These are phyloP conservation scores for Geranomyces michiganensis DNA, from an alignment of 192 early-diverging fungal genomes.

Conservation along the genomic window DNA sequence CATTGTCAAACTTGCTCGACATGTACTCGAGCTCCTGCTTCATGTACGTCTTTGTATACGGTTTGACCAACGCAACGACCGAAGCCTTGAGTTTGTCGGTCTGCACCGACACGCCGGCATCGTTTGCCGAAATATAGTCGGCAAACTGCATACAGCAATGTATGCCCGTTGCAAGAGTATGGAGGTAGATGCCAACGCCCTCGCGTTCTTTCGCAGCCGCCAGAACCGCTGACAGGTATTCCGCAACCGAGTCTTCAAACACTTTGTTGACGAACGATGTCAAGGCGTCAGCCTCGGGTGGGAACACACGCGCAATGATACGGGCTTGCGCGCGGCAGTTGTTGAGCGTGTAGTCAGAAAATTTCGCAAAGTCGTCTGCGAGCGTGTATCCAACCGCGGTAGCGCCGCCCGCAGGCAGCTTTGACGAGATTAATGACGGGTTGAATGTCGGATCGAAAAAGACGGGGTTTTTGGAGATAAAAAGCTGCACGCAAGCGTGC, in stretches of 20 bases:
- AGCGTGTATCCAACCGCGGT: slow-evolving; percentile 51
- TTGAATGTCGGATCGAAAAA: slow-evolving; percentile 80
- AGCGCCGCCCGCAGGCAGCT: slow-evolving; percentile 40
- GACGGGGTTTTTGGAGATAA: slow-evolving; percentile 82
- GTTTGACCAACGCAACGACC: slow-evolving; percentile 63
- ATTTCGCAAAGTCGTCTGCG: slow-evolving; percentile 68
- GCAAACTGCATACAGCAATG: slow-evolving; percentile 65
- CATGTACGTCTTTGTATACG: slow-evolving; percentile 70
- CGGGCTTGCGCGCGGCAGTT: slow-evolving; percentile 63
- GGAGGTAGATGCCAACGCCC: slow-evolving; percentile 63
- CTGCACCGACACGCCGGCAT: slow-evolving; percentile 47
- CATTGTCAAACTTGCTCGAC: slow-evolving; percentile 53
- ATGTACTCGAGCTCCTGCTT: slow-evolving; percentile 68
- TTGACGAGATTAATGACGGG: slow-evolving; percentile 47
- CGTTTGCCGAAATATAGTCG: slow-evolving; percentile 45
- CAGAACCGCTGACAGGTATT: slow-evolving; percentile 71
- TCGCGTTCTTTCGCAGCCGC: slow-evolving; percentile 63
- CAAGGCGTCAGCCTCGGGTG: slow-evolving; percentile 67
- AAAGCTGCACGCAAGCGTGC: slow-evolving; percentile 67
- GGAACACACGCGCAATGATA: slow-evolving; percentile 71
- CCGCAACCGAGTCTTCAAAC: slow-evolving; percentile 80
- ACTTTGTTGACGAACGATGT: slow-evolving; percentile 75
- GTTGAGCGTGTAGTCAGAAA: slow-evolving; percentile 65
- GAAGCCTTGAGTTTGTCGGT: slow-evolving; percentile 55
- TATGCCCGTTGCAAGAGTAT: slow-evolving; percentile 66